phyloP scores from a whole-genome alignment of 2,329 filamentous ascomycete genomes.

The Pyrenophora graminea region DNA sequence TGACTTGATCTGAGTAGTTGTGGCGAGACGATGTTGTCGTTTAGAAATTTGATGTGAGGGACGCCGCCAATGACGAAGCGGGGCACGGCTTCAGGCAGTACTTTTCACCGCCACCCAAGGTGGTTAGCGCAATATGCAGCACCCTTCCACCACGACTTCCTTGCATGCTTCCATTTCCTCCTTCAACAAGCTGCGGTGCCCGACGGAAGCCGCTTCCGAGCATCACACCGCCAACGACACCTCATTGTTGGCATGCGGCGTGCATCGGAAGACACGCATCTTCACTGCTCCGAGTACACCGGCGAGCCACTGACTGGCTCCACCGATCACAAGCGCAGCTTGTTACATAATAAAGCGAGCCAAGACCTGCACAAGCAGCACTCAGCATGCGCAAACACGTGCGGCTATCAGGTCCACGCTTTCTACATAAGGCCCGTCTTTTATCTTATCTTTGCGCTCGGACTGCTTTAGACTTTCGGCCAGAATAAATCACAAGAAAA shows the following conservation, averaged over 20 bases:
- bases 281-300: conserved; percentile 1
- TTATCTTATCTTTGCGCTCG: conserved; percentile 6
- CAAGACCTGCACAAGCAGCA: conserved; percentile 9
- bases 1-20: conserved; percentile 8
- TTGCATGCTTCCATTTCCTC: conserved; percentile 10
- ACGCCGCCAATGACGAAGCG: conserved; percentile 33
- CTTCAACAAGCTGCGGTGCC: conserved; percentile 22
- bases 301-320: conserved; percentile 26
- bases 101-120: conserved; percentile 14
- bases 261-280: conserved; percentile 10
- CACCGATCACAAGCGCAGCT: conserved; percentile 23
- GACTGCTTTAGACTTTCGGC: not conserved
- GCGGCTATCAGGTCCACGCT: conserved; percentile 6
- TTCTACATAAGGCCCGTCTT: conserved; percentile 14
- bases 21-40: conserved; percentile 11
- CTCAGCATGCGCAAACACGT: not conserved
- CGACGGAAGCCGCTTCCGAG: conserved; percentile 30
- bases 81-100: conserved; percentile 23
- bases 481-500: not conserved
- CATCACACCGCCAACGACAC: conserved; percentile 11
- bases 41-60: conserved; percentile 40
- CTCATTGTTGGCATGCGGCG: not conserved
- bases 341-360: conserved; percentile 37
- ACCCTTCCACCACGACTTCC: conserved; percentile 9
- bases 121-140: conserved; percentile 6